Conservation (phyloP, 2,329 filamentous ascomycete species). For the Drechslera avenae region DNA sequence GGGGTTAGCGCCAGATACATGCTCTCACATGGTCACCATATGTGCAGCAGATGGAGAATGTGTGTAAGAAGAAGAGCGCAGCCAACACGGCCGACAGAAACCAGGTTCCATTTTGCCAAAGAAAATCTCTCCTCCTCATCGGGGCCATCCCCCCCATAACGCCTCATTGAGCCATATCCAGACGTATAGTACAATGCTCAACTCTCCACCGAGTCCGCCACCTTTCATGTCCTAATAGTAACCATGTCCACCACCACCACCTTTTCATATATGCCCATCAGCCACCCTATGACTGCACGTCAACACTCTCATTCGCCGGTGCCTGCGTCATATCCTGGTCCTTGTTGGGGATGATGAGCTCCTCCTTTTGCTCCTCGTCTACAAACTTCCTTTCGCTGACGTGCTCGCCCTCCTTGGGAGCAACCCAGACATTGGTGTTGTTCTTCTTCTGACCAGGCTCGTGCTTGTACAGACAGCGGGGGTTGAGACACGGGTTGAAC, state of each 20-base stretch:
- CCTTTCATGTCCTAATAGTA: slow-evolving; percentile 17
- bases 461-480: slow-evolving; percentile 87
- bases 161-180: slow-evolving; percentile 22
- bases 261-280: neutral
- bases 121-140: slow-evolving; percentile 4
- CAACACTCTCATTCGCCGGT: slow-evolving; percentile 25
- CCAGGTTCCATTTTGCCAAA: slow-evolving; percentile 10
- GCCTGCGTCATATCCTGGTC: slow-evolving; percentile 24
- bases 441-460: slow-evolving; percentile 79
- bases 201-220: neutral
- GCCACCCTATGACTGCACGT: slow-evolving; percentile 26
- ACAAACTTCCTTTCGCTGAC: slow-evolving; percentile 90
- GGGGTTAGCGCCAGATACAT: too few relatives aligned
- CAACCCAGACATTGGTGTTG: slow-evolving; percentile 87
- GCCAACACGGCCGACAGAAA: slow-evolving; percentile 10
- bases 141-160: slow-evolving; percentile 12
- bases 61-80: slow-evolving; percentile 11
- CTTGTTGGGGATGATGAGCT: slow-evolving; percentile 69
- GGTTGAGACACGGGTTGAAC: slow-evolving; percentile 89
- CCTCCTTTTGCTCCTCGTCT: slow-evolving; percentile 69
- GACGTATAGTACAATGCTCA: slow-evolving; percentile 36
- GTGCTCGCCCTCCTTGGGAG: slow-evolving; percentile 61
- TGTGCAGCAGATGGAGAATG: neutral
- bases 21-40: neutral
- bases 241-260: slow-evolving; percentile 17